Percentiles rank a stretch among this genome's conserved stretches.
These are phyloP conservation scores for Viridothelium virens DNA, from an alignment of 495 filamentous ascomycete species.

Conservation along the genomic window DNA sequence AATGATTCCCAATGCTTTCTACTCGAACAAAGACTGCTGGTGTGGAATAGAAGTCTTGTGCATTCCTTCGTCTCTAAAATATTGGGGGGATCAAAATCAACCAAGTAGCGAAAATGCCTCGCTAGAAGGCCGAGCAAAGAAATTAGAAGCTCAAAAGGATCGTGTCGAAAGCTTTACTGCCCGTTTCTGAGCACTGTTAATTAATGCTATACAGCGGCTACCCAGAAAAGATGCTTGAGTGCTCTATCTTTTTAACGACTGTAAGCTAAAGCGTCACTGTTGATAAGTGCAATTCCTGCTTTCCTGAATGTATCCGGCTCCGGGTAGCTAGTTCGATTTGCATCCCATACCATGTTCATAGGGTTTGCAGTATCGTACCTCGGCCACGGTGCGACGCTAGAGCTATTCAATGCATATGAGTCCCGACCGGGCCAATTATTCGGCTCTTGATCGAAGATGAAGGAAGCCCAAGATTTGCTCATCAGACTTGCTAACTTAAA, in stretches of 20 bases:
- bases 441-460: slow-evolving; percentile 47
- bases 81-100: too few relatives aligned
- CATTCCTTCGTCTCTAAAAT: too few relatives aligned
- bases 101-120: too few relatives aligned
- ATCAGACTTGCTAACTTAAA: slow-evolving; percentile 45
- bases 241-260: slow-evolving; percentile 11
- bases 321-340: slow-evolving; percentile 43
- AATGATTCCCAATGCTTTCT: too few relatives aligned
- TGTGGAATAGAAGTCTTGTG: too few relatives aligned
- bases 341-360: slow-evolving; percentile 42
- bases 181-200: too few relatives aligned
- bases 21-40: too few relatives aligned
- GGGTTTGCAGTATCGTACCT: slow-evolving; percentile 23
- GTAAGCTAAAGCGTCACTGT: slow-evolving; percentile 34
- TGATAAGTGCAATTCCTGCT: slow-evolving; percentile 38
- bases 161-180: too few relatives aligned
- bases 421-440: slow-evolving; percentile 31
- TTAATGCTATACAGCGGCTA: too few relatives aligned
- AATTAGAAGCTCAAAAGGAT: too few relatives aligned
- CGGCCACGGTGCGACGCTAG: slow-evolving; percentile 26
- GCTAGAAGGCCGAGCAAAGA: too few relatives aligned
- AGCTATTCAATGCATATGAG: slow-evolving; percentile 2
- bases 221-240: too few relatives aligned
- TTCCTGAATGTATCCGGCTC: slow-evolving; percentile 45
- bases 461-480: slow-evolving; percentile 48